Evolutionary conservation across 768 basidiomycete species (phyloP).

Genomic region (Tulasnella sp.): DNA sequence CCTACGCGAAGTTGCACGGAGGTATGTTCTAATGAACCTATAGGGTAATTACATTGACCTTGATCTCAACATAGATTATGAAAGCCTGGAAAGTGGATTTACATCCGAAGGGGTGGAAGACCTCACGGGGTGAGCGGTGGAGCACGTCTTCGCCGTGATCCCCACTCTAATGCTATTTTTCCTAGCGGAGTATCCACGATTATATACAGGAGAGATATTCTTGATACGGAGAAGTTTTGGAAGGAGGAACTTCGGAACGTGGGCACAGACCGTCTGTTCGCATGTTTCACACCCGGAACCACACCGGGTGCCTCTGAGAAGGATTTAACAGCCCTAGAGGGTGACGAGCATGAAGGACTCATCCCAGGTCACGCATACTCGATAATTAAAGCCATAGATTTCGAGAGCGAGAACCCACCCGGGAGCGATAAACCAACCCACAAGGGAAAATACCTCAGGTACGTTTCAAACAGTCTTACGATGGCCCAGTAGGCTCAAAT

Average conservation of each 20-base stretch:
- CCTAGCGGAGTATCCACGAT: slow-evolving; percentile 20
- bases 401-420: slow-evolving; percentile 21
- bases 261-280: slow-evolving; percentile 49
- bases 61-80: slow-evolving; percentile 48
- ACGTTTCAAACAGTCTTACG: neutral
- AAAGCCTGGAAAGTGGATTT: slow-evolving; percentile 42
- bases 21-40: slow-evolving; percentile 38
- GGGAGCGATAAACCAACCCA: neutral
- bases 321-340: slow-evolving; percentile 38
- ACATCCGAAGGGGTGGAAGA: slow-evolving; percentile 54
- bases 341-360: slow-evolving; percentile 37
- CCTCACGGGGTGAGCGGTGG: slow-evolving; percentile 48
- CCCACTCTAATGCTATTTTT: neutral
- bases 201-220: slow-evolving; percentile 43
- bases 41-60: slow-evolving; percentile 37
- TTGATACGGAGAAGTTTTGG: slow-evolving; percentile 52
- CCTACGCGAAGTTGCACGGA: slow-evolving; percentile 56
- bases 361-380: slow-evolving; percentile 44
- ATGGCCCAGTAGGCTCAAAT: slow-evolving; percentile 28
- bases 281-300: slow-evolving; percentile 42
- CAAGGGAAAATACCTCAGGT: neutral
- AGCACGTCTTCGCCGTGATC: neutral
- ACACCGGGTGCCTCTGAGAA: slow-evolving; percentile 39
- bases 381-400: slow-evolving; percentile 45
- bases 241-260: slow-evolving; percentile 49